Base-by-base conservation (phyloP, 2,329 filamentous ascomycete species). In the Drechslera avenae region DNA sequence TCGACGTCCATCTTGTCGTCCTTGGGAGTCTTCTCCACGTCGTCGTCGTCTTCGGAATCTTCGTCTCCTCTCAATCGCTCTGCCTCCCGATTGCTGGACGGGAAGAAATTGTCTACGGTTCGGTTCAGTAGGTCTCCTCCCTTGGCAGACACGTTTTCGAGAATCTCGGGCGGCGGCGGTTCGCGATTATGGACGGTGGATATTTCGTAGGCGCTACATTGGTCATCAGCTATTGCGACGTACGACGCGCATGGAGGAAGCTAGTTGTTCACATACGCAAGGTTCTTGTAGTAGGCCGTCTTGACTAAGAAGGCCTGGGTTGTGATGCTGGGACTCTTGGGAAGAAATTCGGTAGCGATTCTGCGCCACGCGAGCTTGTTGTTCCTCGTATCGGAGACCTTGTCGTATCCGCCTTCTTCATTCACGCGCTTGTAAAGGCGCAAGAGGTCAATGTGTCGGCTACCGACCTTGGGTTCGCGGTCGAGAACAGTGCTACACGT, bases 271-370 rank as follows among this genome's bases (percentile, higher is more conserved):
- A 54, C 79, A 51, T 70, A 81, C 78, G 88, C 88, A 36, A 96
- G 82, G 65, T 93, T 91, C 73, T 91, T 92, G 79, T 95, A 95
- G 77, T 94, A 96, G 56, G 89, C 86, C 48, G 89, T 88, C 76
- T 96, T 96, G 48, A 96, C 79, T 52, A 88, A 83, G 75, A 95
- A 96, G 12, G 90, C 91, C 52, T 91, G 85, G n/a, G 90, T 90
- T 5, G 90, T 83, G 53, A 90, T 85, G 68, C 93, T 91, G 16
- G 56, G 62, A 48, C 86, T 86, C 67, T 85, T 85, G 57, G 92
- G 83, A 41, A 89, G 85, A 50, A 96, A 87, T 63, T 91, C 86
- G 45, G 86, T 81, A 10, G 88, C 89, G 64, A 96, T 82, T 63
- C 85, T 86, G 57, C 90, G 84, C 91, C 91, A 96, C 43, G 89